These are phyloP conservation scores for Cladosporium austrohemisphaericum DNA, from an alignment of 2,329 filamentous ascomycete genomes.

Conservation along the genomic window DNA sequence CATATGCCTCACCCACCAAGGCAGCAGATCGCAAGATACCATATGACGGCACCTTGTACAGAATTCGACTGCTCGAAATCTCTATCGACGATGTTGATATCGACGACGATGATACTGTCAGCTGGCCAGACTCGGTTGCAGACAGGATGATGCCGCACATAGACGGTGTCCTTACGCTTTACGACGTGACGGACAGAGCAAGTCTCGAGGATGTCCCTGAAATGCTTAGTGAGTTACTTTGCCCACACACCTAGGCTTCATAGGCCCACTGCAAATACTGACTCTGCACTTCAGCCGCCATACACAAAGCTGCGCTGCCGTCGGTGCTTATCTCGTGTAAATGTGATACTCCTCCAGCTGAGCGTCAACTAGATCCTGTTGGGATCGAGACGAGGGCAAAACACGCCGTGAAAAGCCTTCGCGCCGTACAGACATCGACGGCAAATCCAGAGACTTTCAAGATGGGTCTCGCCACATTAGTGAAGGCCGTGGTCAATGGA, in stretches of 20 bases:
- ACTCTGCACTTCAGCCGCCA: conserved; percentile 49
- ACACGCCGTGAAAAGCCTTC: conserved; percentile 59
- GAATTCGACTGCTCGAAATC: conserved; percentile 57
- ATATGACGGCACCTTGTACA: conserved; percentile 52
- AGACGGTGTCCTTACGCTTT: conserved; percentile 80
- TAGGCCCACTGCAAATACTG: conserved; percentile 37
- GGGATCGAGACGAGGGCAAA: conserved; percentile 62
- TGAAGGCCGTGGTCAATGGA: conserved; percentile 56
- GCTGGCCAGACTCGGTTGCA: conserved; percentile 55
- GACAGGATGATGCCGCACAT: conserved; percentile 69
- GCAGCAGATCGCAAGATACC: conserved; percentile 52
- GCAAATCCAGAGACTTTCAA: conserved; percentile 68
- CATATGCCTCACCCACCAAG: conserved; percentile 39
- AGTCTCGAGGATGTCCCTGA: conserved; percentile 72
- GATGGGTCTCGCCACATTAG: conserved; percentile 69
- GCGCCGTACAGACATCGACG: conserved; percentile 69
- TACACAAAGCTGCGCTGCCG: conserved; percentile 69
- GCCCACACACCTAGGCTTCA: no score
- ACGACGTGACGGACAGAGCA: conserved; percentile 77
- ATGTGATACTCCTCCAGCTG: conserved; percentile 71
- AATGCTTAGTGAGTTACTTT: conserved; percentile 67
- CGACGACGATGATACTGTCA: conserved; percentile 49
- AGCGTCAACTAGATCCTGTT: conserved; percentile 67
- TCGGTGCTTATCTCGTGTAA: conserved; percentile 83
- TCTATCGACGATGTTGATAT: conserved; percentile 50